Evolutionary conservation across 805 yeast species (phyloP), one percentile per base, ranked within the genome.

Genomic region (Saccharomyces paradoxus): DNA sequence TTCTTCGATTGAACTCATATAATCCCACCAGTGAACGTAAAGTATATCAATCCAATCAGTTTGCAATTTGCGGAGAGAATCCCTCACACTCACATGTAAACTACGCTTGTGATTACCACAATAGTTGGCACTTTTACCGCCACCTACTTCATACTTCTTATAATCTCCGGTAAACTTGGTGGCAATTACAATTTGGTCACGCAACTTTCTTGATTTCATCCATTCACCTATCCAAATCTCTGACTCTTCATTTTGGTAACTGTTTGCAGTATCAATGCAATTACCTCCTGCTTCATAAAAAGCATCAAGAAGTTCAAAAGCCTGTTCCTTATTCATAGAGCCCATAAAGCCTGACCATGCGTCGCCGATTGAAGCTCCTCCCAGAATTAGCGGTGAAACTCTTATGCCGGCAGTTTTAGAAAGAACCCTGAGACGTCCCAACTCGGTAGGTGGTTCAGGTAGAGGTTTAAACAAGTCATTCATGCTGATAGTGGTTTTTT

Each of bases 141-240:
- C 53, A 6, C 53, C 57, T 13, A 53, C 49, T 28, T 22, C 51
- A 21, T 49, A 22, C 6, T 31, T n/a, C 51, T 50, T 55, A 49
- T 55, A 55, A 31, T 50, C 57, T 17, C 29, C 46, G 6, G 55
- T 49, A 27, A 31, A 55, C 30, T 62, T 62, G 3, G 66, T 62
- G 31, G 64, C 63, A 24, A 62, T 56, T 4, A 62, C 63, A 14
- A 62, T 46, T 50, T 62, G 62, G 37, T 62, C 63, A 12, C 66
- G 56, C 50, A 52, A 30, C 6, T 58, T 50, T 17, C 64, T 55
- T 46, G 53, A 50, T 17, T 48, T 41, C 64, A 62, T 62, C 65
- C 65, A 62, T 46, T 62, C 66, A n/a, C 65, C 66, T 13, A 62
- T 21, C 64, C 65, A 62, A 14, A 28, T 50, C 54, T 62, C 65